Evolutionary conservation across 2,329 filamentous ascomycete species (phyloP), one percentile per base, ranked within the genome.

Genomic region (Botrytis elliptica): DNA sequence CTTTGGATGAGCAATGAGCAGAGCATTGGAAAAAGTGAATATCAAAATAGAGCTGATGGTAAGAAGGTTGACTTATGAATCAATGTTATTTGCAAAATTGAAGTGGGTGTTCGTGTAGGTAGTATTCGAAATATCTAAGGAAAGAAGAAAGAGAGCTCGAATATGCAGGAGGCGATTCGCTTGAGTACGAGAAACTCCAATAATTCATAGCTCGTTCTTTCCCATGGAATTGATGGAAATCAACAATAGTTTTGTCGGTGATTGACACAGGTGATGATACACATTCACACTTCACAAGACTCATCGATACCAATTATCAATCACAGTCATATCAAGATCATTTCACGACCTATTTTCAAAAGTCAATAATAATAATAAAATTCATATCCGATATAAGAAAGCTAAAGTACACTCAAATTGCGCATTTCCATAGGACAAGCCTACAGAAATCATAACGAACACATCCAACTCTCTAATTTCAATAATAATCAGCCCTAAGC

Each of bases 81-180:
- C 18, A 18, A 18, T 1, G 0, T 20, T 8, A 4, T 4, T 22
- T 20, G 8, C 1, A 7, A 20, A 22, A 20, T 0, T 40, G 10
- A 40, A 6, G 12, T 40, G 0, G 0, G 0, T 46, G 6, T 46
- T 20, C 44, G 1, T 22, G 44, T 8, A 46, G 14, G 33, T 33
- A 33, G 33, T 10, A 18, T 46, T 46, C 44, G 18, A 3, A 46
- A 20, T 46, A 22, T 46, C 4, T 40, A 40, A 29, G 29, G 1
- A 29, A 29, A 46, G 44, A 8, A 14, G 18, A 46, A 46, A 46
- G 6, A 20, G 20, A 46, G 44, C 7, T 0, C 44, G 7, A 20
- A 33, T 9, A 20, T 20, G 44, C 18, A 20, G 18, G 16, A 20
- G 18, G 44, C 3, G 1, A 9, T 8, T 46, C 6, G 20, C 1